These are phyloP conservation scores for Syzygium syzygioides DNA, from an alignment of 441 rosid species.

Conservation along the genomic window DNA sequence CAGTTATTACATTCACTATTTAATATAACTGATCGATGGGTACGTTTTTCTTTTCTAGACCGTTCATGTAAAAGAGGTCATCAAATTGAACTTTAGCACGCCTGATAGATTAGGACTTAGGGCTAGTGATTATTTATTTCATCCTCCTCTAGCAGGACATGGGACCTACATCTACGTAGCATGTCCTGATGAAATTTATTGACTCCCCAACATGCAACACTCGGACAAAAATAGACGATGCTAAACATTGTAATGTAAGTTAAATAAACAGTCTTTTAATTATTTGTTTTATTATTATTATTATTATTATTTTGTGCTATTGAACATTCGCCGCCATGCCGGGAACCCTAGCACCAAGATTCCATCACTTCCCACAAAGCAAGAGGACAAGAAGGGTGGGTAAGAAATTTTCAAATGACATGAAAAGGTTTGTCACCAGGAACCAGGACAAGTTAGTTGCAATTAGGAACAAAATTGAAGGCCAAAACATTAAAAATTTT, in stretches of 20 bases:
- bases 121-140: neutral
- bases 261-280: neutral
- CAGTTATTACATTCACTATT: neutral
- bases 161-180: neutral
- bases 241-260: neutral
- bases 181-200: neutral
- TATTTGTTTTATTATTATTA: neutral
- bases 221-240: neutral
- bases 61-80: accelerated
- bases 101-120: neutral
- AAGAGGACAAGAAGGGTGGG: neutral
- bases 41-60: neutral
- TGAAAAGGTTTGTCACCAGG: neutral
- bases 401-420: neutral
- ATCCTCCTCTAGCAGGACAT: neutral
- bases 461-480: neutral
- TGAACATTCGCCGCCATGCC: neutral
- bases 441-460: neutral
- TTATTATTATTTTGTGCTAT: neutral
- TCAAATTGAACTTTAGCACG: no score
- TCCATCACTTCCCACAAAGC: neutral
- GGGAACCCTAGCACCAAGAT: neutral
- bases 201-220: neutral
- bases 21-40: neutral
- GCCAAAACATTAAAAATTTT: neutral